These are phyloP conservation scores for Tubosaeta sp. DNA, from an alignment of 768 basidiomycete genomes.

Conservation along the genomic window DNA sequence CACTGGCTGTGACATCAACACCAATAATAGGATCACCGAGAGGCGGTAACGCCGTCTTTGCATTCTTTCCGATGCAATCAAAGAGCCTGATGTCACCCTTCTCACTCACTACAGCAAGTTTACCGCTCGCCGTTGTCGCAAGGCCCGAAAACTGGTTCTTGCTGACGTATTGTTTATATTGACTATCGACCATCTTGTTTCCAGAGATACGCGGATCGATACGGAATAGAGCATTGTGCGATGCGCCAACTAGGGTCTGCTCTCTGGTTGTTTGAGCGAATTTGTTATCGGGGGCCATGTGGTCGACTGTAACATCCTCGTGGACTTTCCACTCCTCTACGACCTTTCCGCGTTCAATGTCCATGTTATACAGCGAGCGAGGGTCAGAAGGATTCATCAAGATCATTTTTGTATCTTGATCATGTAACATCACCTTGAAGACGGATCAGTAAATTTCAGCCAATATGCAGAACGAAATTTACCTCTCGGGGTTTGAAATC, in stretches of 20 bases:
- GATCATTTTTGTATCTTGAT: conserved; percentile 95
- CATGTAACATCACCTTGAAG: conserved; percentile 87
- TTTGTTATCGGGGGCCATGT: conserved; percentile 91
- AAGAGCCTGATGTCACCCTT: conserved; percentile 97
- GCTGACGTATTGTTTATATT: conserved; percentile 93
- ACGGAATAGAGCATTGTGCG: conserved; percentile 94
- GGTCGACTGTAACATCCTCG: conserved; percentile 78
- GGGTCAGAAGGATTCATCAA: conserved; percentile 80
- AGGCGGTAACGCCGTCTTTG: conserved; percentile 95
- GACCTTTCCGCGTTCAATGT: conserved; percentile 91
- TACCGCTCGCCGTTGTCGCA: conserved; percentile 80
- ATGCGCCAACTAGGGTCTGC: conserved; percentile 90
- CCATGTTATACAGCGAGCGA: conserved; percentile 83
- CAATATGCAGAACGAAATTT: conserved; percentile 15
- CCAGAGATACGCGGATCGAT: conserved; percentile 95
- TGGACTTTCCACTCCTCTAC: conserved; percentile 99
- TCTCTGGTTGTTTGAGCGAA: conserved; percentile 91
- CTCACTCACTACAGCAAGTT: conserved; percentile 89
- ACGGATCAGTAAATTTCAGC: conserved; percentile 5
- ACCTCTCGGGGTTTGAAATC: conserved; percentile 86
- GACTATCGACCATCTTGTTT: conserved; percentile 87
- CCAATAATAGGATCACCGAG: conserved; percentile 94
- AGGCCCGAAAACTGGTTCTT: conserved; percentile 96
- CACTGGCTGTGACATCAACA: conserved; percentile 90
- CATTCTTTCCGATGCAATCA: conserved; percentile 96